Percentiles rank a stretch among this genome's conserved stretches.
Conservation (phyloP, 1,284 basidiomycete species). For the Volvariella surrecta region DNA sequence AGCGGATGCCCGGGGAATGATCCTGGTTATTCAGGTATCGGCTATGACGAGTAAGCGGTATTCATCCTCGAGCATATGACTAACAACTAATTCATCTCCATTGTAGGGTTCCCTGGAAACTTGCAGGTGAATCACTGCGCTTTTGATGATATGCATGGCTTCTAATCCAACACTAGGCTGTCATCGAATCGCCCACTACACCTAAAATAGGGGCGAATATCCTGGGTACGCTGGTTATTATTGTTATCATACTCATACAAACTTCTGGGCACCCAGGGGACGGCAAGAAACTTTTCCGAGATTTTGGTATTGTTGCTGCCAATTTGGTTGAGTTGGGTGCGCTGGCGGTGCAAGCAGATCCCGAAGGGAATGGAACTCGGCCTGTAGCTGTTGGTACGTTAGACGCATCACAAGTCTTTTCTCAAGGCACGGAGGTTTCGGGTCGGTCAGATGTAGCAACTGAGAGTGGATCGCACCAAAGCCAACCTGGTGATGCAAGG, state of each 20-base stretch:
- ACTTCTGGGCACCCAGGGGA: slow-evolving; percentile 32
- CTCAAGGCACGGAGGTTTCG: no score
- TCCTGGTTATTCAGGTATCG: slow-evolving; percentile 50
- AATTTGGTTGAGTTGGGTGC: slow-evolving; percentile 50
- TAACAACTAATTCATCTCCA: background rate
- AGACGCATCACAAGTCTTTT: no score
- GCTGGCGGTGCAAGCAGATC: slow-evolving; percentile 41
- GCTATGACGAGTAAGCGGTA: slow-evolving; percentile 40
- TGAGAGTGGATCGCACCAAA: no score
- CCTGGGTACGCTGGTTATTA: slow-evolving; percentile 28
- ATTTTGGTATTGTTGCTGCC: slow-evolving; percentile 45
- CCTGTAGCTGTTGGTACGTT: slow-evolving; percentile 17
- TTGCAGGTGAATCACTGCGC: slow-evolving; percentile 15
- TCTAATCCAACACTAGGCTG: slow-evolving; percentile 20
- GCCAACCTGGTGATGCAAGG: no score
- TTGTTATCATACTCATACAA: no score
- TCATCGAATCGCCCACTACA: slow-evolving; percentile 35
- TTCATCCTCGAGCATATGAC: background rate
- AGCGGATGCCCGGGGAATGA: slow-evolving; percentile 31
- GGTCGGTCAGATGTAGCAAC: no score
- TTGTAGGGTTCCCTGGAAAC: slow-evolving; percentile 20
- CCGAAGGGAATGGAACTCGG: slow-evolving; percentile 9
- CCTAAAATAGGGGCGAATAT: slow-evolving; percentile 55
- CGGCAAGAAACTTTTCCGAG: slow-evolving; percentile 49
- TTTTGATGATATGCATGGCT: slow-evolving; percentile 20